Base-by-base conservation (phyloP, 2,329 filamentous ascomycete genomes). In the Xylaria sp. region DNA sequence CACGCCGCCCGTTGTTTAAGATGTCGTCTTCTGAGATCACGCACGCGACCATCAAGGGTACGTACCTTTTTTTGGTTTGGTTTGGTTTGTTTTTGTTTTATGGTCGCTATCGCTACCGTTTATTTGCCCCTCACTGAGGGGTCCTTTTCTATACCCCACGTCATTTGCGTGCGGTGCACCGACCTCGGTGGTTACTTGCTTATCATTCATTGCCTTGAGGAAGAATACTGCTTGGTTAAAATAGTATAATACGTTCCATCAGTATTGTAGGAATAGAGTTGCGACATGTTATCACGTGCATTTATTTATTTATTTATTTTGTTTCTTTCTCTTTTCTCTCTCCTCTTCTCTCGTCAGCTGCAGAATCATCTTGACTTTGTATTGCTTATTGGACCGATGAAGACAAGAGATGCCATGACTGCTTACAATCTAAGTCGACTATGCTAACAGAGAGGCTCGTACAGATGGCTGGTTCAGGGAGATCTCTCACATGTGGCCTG, bases 391-490 rank as follows among this genome's bases (percentile, higher is more conserved):
- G n/a, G n/a, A n/a, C n/a, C n/a, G 39, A 50, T 47, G 11, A 31
- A 39, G 5, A 50, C 31, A 11, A n/a, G 22, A 42, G 9, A 58
- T 38, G 39, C 10, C 9, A 22, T 27, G 17, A n/a, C 9, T 33
- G 20, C 27, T 33, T 31, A 5, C 17, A 2, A n/a, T 3, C 2
- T 22, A 27, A n/a, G 33, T 25, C 15, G 2, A 27, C 22, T 5
- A 59, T 59, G 44, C 60, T 69, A 39, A 63, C 73, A 69, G 31
- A 69, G 50, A 39, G 63, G 57, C 25, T 60, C 38, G 51, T 50
- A 50, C 74, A 97, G 96, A 98, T 97, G 96, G 95, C 85, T 99
- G 96, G 96, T 99, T 99, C 91, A 92, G 94, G 82, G 96, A 99
- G 86, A 94, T 97, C 84, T 97, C 92, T 75, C 86, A 96, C 79